Percentiles rank a stretch among this genome's conserved stretches.
phyloP scores from a whole-genome alignment of 495 filamentous ascomycete genomes.

The Penicillium bovifimosum region DNA sequence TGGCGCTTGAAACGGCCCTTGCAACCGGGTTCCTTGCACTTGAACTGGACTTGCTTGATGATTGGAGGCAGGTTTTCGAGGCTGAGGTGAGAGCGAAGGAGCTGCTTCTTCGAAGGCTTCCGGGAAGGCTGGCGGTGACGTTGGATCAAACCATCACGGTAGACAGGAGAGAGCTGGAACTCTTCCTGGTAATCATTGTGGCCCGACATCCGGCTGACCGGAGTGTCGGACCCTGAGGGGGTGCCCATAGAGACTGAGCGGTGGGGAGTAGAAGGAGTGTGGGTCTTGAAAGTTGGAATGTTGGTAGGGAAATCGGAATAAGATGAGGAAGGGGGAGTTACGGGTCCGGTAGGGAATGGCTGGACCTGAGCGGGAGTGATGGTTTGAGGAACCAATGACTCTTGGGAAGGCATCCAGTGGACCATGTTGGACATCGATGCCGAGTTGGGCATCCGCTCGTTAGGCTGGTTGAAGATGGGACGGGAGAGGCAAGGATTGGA shows the following conservation, averaged over 20 bases:
- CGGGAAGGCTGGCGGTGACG: conserved; percentile 31
- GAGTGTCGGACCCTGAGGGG: conserved; percentile 35
- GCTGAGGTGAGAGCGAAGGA: conserved; percentile 35
- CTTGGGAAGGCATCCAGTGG: conserved; percentile 35
- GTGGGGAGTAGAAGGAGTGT: conserved; percentile 39
- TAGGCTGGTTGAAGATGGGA: conserved; percentile 39
- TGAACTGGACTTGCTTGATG: conserved; percentile 44
- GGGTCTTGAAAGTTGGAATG: conserved; percentile 33
- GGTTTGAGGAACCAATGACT: conserved; percentile 37
- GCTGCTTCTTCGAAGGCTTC: conserved; percentile 36
- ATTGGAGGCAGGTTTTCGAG: conserved; percentile 39
- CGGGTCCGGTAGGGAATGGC: conserved; percentile 25
- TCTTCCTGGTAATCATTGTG: conserved; percentile 38
- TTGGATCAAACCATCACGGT: conserved; percentile 31
- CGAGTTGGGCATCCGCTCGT: conserved; percentile 35
- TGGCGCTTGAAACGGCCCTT: conserved; percentile 53
- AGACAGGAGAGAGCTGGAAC: conserved; percentile 34
- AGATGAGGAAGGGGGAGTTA: conserved; percentile 38
- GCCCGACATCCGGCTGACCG: conserved; percentile 36
- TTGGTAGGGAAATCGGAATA: conserved; percentile 40
- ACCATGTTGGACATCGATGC: conserved; percentile 43
- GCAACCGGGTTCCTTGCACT: conserved; percentile 44
- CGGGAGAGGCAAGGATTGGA: conserved; percentile 42
- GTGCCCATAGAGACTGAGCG: conserved; percentile 39
- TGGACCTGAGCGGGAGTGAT: conserved; percentile 34